Conservation (phyloP, 371 early-diverging fungal species). For the Sporodiniella umbellata region DNA sequence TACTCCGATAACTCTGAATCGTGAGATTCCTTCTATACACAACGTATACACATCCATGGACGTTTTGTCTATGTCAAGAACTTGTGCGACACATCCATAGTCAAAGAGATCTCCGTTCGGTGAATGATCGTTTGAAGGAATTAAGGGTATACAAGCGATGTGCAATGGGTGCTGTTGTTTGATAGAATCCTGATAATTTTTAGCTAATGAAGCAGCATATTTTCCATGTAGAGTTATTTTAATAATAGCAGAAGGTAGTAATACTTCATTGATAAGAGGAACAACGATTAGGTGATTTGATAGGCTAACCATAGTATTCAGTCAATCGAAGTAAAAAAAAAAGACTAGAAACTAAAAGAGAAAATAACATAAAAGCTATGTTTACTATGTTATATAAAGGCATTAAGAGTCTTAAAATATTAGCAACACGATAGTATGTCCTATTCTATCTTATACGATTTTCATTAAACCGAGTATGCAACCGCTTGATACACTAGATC, state of each 20-base stretch:
- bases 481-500: too few relatives aligned
- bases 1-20: conserved; percentile 29
- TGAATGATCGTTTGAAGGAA: background rate
- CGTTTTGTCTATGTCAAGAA: conserved; percentile 35
- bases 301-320: background rate
- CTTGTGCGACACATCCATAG: conserved; percentile 45
- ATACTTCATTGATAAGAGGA: conserved; percentile 41
- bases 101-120: conserved; percentile 20
- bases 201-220: conserved; percentile 31
- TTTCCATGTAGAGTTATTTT: conserved; percentile 34
- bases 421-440: too few relatives aligned
- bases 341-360: background rate
- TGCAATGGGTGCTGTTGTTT: conserved; percentile 31
- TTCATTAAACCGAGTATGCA: too few relatives aligned
- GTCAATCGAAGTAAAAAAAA: background rate
- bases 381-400: too few relatives aligned
- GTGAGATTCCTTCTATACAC: conserved; percentile 36
- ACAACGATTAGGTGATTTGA: conserved; percentile 30
- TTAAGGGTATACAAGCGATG: conserved; percentile 37
- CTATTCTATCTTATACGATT: too few relatives aligned
- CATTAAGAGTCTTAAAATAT: too few relatives aligned
- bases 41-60: conserved; percentile 38
- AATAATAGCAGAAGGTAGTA: conserved; percentile 45
- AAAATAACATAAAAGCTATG: background rate
- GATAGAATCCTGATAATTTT: conserved; percentile 23